Percentiles rank a stretch among this genome's conserved stretches.
Conservation (phyloP, 2,329 filamentous ascomycete species). For the Arthrobotrys sphaeroides region DNA sequence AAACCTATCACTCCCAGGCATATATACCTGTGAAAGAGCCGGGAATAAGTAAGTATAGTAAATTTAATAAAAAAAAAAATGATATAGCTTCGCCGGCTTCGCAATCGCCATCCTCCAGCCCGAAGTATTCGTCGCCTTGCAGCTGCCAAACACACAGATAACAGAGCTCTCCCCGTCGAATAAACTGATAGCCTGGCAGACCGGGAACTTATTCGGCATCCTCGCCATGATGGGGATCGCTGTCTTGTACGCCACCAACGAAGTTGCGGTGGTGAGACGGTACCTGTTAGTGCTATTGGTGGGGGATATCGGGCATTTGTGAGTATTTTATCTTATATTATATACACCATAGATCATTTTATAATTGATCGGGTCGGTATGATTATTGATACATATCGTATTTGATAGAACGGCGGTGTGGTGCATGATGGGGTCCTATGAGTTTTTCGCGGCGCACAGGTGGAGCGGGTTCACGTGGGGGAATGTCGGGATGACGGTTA, state of each 20-base stretch:
- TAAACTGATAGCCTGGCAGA: slow-evolving; percentile 49
- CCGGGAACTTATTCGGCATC: slow-evolving; percentile 54
- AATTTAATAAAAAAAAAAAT: too few species aligned
- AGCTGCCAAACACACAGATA: slow-evolving; percentile 33
- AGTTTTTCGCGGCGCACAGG: slow-evolving; percentile 47
- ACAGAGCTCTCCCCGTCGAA: slow-evolving; percentile 16
- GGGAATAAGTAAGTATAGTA: too few species aligned
- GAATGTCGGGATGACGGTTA: slow-evolving; percentile 54
- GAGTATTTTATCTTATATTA: slow-evolving; percentile 1
- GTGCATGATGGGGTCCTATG: slow-evolving; percentile 40
- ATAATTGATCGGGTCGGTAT: neutral
- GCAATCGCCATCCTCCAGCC: slow-evolving; percentile 46
- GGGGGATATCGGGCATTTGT: slow-evolving; percentile 55
- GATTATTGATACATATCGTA: neutral
- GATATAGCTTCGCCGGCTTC: slow-evolving; percentile 52
- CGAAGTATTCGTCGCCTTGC: slow-evolving; percentile 50
- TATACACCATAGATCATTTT: neutral
- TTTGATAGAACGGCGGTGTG: slow-evolving; percentile 32
- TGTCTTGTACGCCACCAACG: slow-evolving; percentile 52
- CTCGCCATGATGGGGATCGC: slow-evolving; percentile 54
- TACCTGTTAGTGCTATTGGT: slow-evolving; percentile 54
- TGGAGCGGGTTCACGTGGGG: slow-evolving; percentile 53
- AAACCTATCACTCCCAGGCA: neutral
- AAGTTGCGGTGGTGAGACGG: slow-evolving; percentile 51
- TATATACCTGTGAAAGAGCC: too few species aligned